phyloP scores from a whole-genome alignment of 352 stramenopile genomes.

The Hyaloperonospora arabidopsidis region DNA sequence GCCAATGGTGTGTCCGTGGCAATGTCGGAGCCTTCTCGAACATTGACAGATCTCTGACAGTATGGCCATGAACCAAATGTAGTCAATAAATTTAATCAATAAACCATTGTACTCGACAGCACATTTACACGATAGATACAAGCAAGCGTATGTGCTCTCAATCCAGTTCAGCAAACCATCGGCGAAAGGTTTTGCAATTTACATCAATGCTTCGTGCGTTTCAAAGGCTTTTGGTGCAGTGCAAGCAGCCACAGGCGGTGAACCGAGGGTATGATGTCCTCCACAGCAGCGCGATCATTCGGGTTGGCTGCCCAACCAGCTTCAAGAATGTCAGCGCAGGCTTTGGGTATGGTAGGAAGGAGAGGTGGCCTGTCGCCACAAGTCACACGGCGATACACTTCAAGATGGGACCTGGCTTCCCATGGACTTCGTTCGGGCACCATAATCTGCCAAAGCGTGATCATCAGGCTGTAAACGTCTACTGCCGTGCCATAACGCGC shows the following conservation, averaged over 20 bases:
- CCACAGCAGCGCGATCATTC: slow-evolving; percentile 58
- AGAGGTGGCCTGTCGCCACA: slow-evolving; percentile 67
- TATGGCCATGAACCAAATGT: slow-evolving; percentile 3
- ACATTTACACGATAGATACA: slow-evolving; percentile 25
- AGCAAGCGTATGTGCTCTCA: slow-evolving; percentile 5
- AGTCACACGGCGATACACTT: slow-evolving; percentile 72
- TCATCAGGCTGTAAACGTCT: slow-evolving; percentile 83
- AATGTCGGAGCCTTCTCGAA: slow-evolving; percentile 20
- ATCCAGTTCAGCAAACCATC: slow-evolving; percentile 10
- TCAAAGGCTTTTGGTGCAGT: slow-evolving; percentile 64
- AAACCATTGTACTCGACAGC: slow-evolving; percentile 16
- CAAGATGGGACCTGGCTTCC: slow-evolving; percentile 61
- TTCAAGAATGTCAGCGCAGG: slow-evolving; percentile 66
- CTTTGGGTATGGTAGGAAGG: slow-evolving; percentile 56
- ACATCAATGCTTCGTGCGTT: slow-evolving; percentile 49
- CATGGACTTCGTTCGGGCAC: slow-evolving; percentile 68
- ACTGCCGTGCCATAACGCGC: slow-evolving; percentile 68
- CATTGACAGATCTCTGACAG: slow-evolving; percentile 33
- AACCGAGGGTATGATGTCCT: slow-evolving; percentile 70
- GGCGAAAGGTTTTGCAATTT: neutral
- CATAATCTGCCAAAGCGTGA: slow-evolving; percentile 85
- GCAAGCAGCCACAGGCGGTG: slow-evolving; percentile 72
- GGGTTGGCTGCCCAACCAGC: slow-evolving; percentile 65
- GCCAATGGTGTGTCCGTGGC: neutral
- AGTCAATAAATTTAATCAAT: slow-evolving; percentile 7